Evolutionary conservation across 768 basidiomycete genomes (phyloP).

Genomic region (Coprinopsis marcescibilis): DNA sequence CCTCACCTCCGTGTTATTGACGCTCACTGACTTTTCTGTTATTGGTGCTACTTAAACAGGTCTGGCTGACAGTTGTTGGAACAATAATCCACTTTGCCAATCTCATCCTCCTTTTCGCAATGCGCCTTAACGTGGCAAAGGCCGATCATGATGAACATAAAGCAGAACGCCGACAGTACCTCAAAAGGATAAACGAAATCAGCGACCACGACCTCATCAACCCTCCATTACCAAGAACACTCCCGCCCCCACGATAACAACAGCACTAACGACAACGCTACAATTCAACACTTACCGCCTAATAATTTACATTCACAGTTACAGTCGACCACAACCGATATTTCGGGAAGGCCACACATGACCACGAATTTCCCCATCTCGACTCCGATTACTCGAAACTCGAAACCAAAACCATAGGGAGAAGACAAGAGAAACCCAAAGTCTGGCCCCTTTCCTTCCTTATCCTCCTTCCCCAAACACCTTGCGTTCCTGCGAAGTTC

Average conservation of each 20-base stretch:
- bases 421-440: too few species aligned
- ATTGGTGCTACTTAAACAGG: constrained; percentile 2
- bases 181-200: neutral
- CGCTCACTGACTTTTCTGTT: neutral
- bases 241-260: neutral
- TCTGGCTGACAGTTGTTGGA: constrained; percentile 13
- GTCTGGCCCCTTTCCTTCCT: too few species aligned
- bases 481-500: too few species aligned
- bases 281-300: neutral
- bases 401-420: too few species aligned
- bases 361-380: too few species aligned
- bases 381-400: too few species aligned
- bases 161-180: neutral
- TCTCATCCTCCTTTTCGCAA: constrained; percentile 10
- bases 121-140: constrained; percentile 1
- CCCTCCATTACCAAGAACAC: neutral
- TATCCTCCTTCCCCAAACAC: too few species aligned
- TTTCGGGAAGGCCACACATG: too few species aligned
- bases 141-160: neutral
- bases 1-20: neutral
- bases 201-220: neutral
- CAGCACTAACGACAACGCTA: neutral
- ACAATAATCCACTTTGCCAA: constrained; percentile 10
- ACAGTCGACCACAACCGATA: too few species aligned
- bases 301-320: too few species aligned